These are phyloP conservation scores for Colletotrichum liaoningense DNA, from an alignment of 2,329 filamentous ascomycete genomes.

Conservation along the genomic window DNA sequence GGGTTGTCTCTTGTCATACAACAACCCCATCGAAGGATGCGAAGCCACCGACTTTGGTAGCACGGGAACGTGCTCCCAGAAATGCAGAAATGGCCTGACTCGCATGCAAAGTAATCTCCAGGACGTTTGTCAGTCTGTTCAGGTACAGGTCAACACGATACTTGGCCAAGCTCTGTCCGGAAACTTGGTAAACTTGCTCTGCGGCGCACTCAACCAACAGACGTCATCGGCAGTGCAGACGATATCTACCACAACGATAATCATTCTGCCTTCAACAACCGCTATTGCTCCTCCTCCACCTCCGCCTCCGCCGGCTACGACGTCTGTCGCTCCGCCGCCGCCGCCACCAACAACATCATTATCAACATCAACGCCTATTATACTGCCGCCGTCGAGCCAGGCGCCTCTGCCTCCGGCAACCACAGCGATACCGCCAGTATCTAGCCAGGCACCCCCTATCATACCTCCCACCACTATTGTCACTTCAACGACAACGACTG, in stretches of 20 bases:
- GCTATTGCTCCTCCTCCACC: not conserved
- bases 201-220: conserved; percentile 35
- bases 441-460: not conserved
- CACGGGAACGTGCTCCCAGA: conserved; percentile 49
- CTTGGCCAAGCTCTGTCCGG: conserved; percentile 50
- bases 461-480: not conserved
- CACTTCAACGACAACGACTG: not conserved
- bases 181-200: conserved; percentile 50
- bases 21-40: conserved; percentile 53
- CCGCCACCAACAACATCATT: not conserved
- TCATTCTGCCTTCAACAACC: conserved; percentile 5
- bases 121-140: conserved; percentile 41
- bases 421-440: not conserved
- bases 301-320: not conserved
- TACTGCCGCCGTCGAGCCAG: conserved; percentile 1
- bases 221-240: conserved; percentile 15
- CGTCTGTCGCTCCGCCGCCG: not conserved
- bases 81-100: conserved; percentile 47
- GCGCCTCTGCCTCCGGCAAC: conserved; percentile 8
- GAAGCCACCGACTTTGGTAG: conserved; percentile 47
- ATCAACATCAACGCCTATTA: not conserved
- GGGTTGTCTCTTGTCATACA: conserved; percentile 55
- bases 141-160: conserved; percentile 44
- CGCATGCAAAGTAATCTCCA: conserved; percentile 44
- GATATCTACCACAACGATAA: conserved; percentile 1